Base-by-base conservation (phyloP, 768 basidiomycete genomes). In the Boletus sp. region DNA sequence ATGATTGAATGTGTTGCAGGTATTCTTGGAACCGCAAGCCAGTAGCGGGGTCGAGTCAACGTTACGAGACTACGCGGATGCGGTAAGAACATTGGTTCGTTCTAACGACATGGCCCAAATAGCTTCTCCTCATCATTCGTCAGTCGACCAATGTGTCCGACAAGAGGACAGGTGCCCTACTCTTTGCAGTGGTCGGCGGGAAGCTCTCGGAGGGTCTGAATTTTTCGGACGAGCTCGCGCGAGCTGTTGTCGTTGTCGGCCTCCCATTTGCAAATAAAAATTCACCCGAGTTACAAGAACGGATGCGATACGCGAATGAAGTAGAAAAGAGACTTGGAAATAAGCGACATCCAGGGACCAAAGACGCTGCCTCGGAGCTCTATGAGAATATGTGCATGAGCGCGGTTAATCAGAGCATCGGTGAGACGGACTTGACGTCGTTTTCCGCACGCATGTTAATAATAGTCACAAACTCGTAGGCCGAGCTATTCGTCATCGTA, bases 331-430 rank as follows among this genome's bases (percentile, higher is more conserved):
- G 72, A 67, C 62, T 71, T 52, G 78, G 74, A 2, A 59, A 67
- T 30, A 71, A 63, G 58, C 68, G 66, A 44, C 67, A 58, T 9
- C 51, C 65, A 0, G 79, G 80, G 10, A 68, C 76, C 55, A 84
- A 82, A 54, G 85, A 91, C 60, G 87, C 91, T 6, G 89, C 83
- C 5, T 78, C 84, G 20, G 93, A 94, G 73, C 75, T 96, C 52
- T 98, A 94, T 70, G 90, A 91, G 76, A 92, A 92, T 64, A 82
- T 92, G 81, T 92, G 90, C 64, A 92, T 91, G 88, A 89, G 87
- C 61, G 91, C 94, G 0, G 94, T 99, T 51, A 99, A 99, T 72
- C 96, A 99, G 70, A 93, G 91, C 54, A 97, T 99, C 58, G 96
- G 95, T 92, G 48, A 54, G 86, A 42, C 3, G 15, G 3, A 15